Conservation (phyloP, 345 rosid genomes). For the Salix exigua region DNA sequence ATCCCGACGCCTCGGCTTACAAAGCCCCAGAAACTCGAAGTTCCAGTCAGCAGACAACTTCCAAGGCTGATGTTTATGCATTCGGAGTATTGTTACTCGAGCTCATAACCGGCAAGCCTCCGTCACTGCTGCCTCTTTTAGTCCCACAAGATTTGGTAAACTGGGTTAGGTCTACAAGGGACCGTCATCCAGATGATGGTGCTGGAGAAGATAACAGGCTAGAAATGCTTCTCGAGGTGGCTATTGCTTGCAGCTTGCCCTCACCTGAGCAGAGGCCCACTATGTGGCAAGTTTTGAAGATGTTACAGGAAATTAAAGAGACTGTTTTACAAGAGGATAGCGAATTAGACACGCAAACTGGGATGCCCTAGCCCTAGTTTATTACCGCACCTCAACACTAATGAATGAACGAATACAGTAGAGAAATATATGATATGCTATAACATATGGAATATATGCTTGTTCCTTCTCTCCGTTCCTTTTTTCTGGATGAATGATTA, state of each 20-base stretch:
- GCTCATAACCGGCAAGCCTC: constrained; percentile 69
- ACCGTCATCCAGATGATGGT: constrained; percentile 33
- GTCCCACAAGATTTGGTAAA: constrained; percentile 37
- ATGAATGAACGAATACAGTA: not conserved
- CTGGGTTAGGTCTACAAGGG: constrained; percentile 65
- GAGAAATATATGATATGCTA: not conserved
- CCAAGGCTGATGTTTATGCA: constrained; percentile 70
- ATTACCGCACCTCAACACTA: not conserved
- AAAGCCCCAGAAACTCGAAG: constrained; percentile 58
- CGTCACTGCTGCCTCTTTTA: constrained; percentile 52
- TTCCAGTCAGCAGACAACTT: constrained; percentile 32
- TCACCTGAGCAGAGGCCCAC: constrained; percentile 92
- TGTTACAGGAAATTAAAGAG: constrained; percentile 87
- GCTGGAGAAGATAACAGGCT: constrained; percentile 50
- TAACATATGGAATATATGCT: not conserved
- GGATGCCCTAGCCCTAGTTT: constrained; percentile 13
- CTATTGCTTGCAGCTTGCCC: constrained; percentile 51
- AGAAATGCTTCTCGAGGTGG: constrained; percentile 74
- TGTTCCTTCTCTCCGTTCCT: too few species aligned
- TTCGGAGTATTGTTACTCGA: constrained; percentile 75
- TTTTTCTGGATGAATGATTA: not conserved
- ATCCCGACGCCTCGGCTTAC: constrained; percentile 37
- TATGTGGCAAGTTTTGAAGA: constrained; percentile 94
- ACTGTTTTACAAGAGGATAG: constrained; percentile 54
- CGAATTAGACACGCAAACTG: constrained; percentile 36